Evolutionary conservation across 2,329 filamentous ascomycete species (phyloP), one percentile per base, ranked within the genome.

Genomic region (Berkeleyomyces basicola): DNA sequence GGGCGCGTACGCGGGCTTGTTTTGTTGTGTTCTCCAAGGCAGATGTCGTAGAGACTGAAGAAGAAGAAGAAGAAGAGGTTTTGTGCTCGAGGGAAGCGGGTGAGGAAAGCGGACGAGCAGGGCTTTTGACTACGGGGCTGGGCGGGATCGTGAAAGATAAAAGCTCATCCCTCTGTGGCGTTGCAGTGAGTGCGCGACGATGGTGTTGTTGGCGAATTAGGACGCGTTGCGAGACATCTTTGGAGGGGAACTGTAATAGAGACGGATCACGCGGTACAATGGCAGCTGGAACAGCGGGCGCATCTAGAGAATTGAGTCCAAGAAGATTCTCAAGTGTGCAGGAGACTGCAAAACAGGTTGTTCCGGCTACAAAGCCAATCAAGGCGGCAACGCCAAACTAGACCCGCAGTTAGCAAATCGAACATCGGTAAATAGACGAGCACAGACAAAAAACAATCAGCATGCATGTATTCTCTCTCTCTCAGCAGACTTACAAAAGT

Each of bases 401-500:
- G 16, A 36, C 3, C 6, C 1, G 5, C 4, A 36, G 33, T 55
- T 39, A 55, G 40, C 23, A 9, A 2, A 37, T 42, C 11, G 39
- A 33, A 11, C 16, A 10, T n/a, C 37, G 16, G 55, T 23, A 58
- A 43, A n/a, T 10, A 58, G 39, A 43, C 7, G 40, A 58, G 55
- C 37, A 58, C 37, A 33, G 55, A 58, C 37, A 37, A 16, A 51
- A 42, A 58, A n/a, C 14, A 42, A 40, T 39, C 31, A 59, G 14
- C 4, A 5, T 55, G 49, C 49, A 55, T 55, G 23, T 7, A 33
- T n/a, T 16, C n/a, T 59, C n/a, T n/a, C n/a, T n/a, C n/a, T n/a
- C n/a, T 23, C 36, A 47, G 58, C 31, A 59, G 39, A 62, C 63
- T 58, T 65, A 65, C 63, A 63, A 65, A 63, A 4, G 58, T 65